Base-by-base conservation (phyloP, 2,329 filamentous ascomycete genomes). In the Penicillium sp. region DNA sequence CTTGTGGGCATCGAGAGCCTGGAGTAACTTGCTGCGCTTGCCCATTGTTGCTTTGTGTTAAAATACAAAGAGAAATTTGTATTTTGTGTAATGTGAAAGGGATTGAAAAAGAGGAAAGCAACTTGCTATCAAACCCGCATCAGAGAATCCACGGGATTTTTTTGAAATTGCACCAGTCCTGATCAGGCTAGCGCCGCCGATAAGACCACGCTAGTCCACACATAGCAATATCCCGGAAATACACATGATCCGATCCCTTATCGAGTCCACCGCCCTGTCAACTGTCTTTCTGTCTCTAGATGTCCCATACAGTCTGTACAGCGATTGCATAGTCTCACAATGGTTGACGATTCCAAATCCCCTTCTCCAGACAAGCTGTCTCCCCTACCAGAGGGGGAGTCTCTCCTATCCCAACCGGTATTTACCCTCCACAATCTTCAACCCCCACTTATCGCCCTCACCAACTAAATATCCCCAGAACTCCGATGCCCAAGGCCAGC, bases 11-110 rank as follows among this genome's bases (percentile, higher is more conserved):
- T 86, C 82, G 23, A 88, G 80, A 47, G 84, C 84, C 45, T 79
- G 73, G 58, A 85, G 80, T 47, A 88, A 75, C 70, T 85, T 86
- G 62, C 81, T 81, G 71, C 82, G 81, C 64, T 82, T 82, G 50
- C 73, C 77, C 81, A 84, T 75, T 60, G 56, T 70, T 52, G 35
- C 12, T 64, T 50, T 50, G 42, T 54, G n/a, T 50, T 19, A 50
- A 25, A 42, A 35, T 33, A 57, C 55, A 57, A 54, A 54, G 47
- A 54, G 21, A 42, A 48, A 43, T 31, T 57, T 31, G 42, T 57
- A 57, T 48, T 54, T 57, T 53, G 21, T 57, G 58, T 57, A 43
- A 50, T 15, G 17, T 21, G 50, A 47, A 49, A 54, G 53, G 57
- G 41, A 60, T 54, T 50, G 46, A 50, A 35, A 51, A 43, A 54